Evolutionary conservation across 78 protist genomes (phyloP), one percentile per base, ranked within the genome.

Genomic region (Emiliania huxleyi): DNA sequence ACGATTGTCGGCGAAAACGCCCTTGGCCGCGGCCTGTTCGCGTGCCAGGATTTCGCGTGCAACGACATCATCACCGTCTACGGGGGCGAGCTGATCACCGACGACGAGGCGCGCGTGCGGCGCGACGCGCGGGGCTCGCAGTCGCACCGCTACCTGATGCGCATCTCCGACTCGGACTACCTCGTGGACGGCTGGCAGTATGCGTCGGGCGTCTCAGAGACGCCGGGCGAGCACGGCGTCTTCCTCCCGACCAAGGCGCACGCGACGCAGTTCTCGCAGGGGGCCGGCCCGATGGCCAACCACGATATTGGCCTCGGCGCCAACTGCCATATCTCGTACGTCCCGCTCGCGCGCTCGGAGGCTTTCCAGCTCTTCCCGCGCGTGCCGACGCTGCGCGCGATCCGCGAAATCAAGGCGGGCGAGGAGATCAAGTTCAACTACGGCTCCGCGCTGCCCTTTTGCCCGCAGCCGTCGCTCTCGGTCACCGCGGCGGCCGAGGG

Each of bases 361-460:
- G 87, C 87, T 29, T 42, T 25, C 49, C 23, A 0, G 35, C 87
- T 79, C 49, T 49, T 79, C 29, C 87, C 87, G 87, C 87, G 87
- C 49, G 46, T 79, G 38, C 87, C 87, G 25, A 79, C 46, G 52
- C 87, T 79, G 37, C 44, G 46, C 37, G 87, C 87, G n/a, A 15
- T 11, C n/a, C 87, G 87, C 26, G 26, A 2, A 3, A 40, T 79
- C 49, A 1, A 12, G 35, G n/a, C 2, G 49, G 87, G 87, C 23
- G 87, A 79, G 87, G 87, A 79, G 87, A 40, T 75, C 83, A 2
- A 5, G 21, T 73, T 73, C 83, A 73, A 73, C 83, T 73, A 73
- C 83, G 83, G 83, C 83, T 73, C 83, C 43, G 8, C 83, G 23
- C 83, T 73, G 44, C 83, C 83, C 23, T 73, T 73, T 42, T 62